Base-by-base conservation (phyloP, 2,329 filamentous ascomycete species). In the Sphaerulina musiva region DNA sequence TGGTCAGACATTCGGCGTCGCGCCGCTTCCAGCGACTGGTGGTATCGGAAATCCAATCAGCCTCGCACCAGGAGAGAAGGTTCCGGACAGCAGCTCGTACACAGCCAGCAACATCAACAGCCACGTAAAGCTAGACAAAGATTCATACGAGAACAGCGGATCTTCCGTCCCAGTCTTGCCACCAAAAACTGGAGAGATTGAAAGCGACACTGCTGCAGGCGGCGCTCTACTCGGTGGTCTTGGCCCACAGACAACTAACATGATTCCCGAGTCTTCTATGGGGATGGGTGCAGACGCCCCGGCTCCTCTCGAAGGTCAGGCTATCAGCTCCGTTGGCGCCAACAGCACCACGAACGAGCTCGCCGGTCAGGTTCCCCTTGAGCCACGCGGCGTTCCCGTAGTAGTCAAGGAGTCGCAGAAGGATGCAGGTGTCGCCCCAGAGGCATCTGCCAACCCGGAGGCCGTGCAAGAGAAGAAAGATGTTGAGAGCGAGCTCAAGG, bases 211-310 rank as follows among this genome's bases (percentile, higher is more conserved):
- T 45, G 36, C 36, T 34, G 43, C 38, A 9, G 36, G 26, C n/a
- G 42, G 34, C 53, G 70, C 71, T 52, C 73, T 76, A 64, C 75
- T 77, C 59, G 69, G 65, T 60, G 76, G 76, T 48, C 62, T 79
- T 40, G 76, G 77, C 46, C 64, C 70, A 48, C 69, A 84, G 53
- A 76, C 79, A 44, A 79, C 76, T 58, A 84, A 78, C 70, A 75
- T 87, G 69, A 90, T 93, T 60, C 89, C 89, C 14, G 89, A 95
- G 73, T 92, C 88, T 6, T 88, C 86, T 70, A 77, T 93, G 59
- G 86, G 87, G 10, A 85, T 90, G 70, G 79, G 78, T 41, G 66
- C 66, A 39, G 60, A 62, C 48, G 56, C 57, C 6, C 56, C 59
- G 20, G 56, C 56, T 38, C 52, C 55, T 9, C 49, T 63, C 20